A percentile compares a stretch with the other conserved stretches of the same genome.
Conservation (phyloP, 345 rosid species). For the Aquilaria malaccensis region DNA sequence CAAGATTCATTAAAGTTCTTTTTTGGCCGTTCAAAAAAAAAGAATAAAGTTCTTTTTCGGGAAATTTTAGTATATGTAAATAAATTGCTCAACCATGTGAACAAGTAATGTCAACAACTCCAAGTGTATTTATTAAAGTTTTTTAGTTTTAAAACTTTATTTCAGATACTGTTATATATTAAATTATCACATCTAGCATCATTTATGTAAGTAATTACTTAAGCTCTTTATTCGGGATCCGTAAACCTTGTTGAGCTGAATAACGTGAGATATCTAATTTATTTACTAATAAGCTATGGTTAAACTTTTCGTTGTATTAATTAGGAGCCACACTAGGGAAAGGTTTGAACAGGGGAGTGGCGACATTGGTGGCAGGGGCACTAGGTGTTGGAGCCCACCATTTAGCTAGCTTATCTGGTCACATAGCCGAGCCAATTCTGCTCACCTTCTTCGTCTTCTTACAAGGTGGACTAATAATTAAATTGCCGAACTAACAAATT, state of each 20-base stretch:
- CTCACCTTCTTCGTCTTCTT: slow-evolving; percentile 58
- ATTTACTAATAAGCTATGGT: not conserved
- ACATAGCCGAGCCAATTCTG: slow-evolving; percentile 51
- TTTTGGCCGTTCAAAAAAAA: too few relatives aligned
- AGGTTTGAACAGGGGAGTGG: slow-evolving; percentile 61
- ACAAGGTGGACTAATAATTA: slow-evolving; percentile 24
- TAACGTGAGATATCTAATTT: too few relatives aligned
- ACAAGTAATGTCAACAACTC: too few relatives aligned
- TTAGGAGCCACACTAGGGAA: slow-evolving; percentile 53
- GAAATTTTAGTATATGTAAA: too few relatives aligned
- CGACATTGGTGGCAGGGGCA: slow-evolving; percentile 58
- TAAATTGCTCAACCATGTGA: too few relatives aligned
- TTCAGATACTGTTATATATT: too few relatives aligned
- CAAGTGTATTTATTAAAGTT: too few relatives aligned
- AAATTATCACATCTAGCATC: too few relatives aligned
- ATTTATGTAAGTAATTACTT: too few relatives aligned
- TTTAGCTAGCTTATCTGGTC: slow-evolving; percentile 49
- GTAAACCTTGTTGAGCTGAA: not conserved
- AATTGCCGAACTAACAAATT: not conserved
- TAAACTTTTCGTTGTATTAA: not conserved
- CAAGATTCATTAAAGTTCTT: too few relatives aligned
- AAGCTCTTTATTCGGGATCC: not conserved
- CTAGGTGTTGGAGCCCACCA: slow-evolving; percentile 68
- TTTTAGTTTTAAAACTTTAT: too few relatives aligned
- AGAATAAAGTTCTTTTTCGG: too few relatives aligned